Evolutionary conservation across 495 filamentous ascomycete species (phyloP), one percentile per base, ranked within the genome.

Genomic region (Cryomyces minteri): DNA sequence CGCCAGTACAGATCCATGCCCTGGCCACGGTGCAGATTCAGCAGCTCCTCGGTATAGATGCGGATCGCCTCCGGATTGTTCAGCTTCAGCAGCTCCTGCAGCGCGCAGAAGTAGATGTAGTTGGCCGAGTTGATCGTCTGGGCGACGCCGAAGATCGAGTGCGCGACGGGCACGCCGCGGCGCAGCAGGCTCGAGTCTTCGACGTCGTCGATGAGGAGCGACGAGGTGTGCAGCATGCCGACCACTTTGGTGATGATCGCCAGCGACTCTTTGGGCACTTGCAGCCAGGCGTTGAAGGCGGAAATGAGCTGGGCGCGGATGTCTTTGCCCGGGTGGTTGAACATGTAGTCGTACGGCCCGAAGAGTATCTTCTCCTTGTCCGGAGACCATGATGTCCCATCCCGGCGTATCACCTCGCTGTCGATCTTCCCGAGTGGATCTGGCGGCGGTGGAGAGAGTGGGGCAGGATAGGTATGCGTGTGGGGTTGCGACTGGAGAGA

Each of bases 1-100:
- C 90, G 73, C 90, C 90, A 99, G 68, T 83, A 94, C 43, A 99
- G 72, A 56, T 99, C 90, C 82, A 96, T 92, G 36, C 90, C 90
- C 56, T 99, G 90, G 8, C 90, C 90, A 32, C 88, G 74, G 64
- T 98, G 92, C 18, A 98, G 76, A 60, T 98, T 94, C 34, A 94
- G 60, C 28, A 96, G 67, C 60, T 99, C 90, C 44, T 94, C 81
- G 4, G 80, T 77, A 62, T 81, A 95, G 46, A 95, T 84, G 46
- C 71, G 64, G 51, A 94, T 76, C 28, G 75, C 74, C 31, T 58
- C 61, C 0, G 79, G 75, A 54, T 84, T 93, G 5, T 70, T 60
- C 32, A 96, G 73, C 55, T 82, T 82, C 48, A 77, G 70, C 1
- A 94, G 48, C 31, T 69, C 64, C 51, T 84, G 77, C 25, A 96